Percentiles rank a stretch among this genome's conserved stretches.
Evolutionary conservation across 2,329 filamentous ascomycete species (phyloP).

Genomic region (Xylaria sp.): DNA sequence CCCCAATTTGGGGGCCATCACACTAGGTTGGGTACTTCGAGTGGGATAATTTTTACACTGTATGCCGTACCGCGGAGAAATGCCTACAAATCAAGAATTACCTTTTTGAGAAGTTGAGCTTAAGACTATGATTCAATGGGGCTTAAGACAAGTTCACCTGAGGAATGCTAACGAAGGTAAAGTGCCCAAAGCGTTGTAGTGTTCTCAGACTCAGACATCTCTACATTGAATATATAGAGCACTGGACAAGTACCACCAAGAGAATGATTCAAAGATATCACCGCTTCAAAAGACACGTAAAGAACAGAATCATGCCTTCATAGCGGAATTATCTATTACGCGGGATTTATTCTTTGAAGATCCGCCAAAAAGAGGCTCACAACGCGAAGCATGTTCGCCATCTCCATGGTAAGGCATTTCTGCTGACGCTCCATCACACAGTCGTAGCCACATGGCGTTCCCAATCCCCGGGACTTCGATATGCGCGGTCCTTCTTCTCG

Average conservation of each 20-base stretch:
- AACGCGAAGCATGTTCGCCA: background rate
- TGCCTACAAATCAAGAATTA: background rate
- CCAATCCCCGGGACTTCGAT: conserved; percentile 4
- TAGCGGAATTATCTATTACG: background rate
- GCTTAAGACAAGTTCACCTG: background rate
- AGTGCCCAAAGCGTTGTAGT: background rate
- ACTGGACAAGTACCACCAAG: too few species aligned
- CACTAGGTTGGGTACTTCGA: background rate
- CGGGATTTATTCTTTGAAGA: background rate
- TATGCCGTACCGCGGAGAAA: background rate
- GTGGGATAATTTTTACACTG: background rate
- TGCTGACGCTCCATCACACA: conserved; percentile 12
- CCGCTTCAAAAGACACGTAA: background rate
- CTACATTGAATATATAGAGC: too few species aligned
- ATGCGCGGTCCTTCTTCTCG: conserved; percentile 34
- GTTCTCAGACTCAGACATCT: too few species aligned
- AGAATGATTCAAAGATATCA: too few species aligned
- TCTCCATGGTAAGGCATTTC: background rate
- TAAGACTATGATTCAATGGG: background rate
- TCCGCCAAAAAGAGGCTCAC: background rate
- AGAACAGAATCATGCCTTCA: background rate
- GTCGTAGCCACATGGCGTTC: conserved; percentile 29
- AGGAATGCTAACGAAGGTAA: background rate
- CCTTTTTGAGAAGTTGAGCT: background rate
- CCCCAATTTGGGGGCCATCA: conserved; percentile 23